phyloP scores from a whole-genome alignment of 768 basidiomycete genomes.

The Rickenella mellea region DNA sequence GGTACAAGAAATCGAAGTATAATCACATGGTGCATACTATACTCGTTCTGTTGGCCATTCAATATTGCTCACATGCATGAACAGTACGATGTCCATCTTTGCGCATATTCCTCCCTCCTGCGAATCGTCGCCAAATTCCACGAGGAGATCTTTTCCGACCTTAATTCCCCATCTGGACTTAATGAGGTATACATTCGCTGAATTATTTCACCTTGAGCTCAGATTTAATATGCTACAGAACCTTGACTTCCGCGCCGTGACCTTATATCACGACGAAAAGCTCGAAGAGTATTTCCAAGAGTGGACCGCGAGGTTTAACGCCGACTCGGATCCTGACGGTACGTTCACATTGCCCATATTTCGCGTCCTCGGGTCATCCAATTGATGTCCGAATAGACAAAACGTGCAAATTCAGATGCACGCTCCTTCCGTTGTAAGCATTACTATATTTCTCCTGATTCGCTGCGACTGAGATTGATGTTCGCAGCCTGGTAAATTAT shows the following conservation, averaged over 20 bases:
- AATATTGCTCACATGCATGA: not conserved
- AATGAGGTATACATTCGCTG: slow-evolving; percentile 42
- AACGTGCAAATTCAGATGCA: slow-evolving; percentile 50
- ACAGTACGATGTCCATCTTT: slow-evolving; percentile 70
- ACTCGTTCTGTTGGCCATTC: not conserved
- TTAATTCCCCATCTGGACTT: slow-evolving; percentile 53
- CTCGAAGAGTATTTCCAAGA: slow-evolving; percentile 55
- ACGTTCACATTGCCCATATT: slow-evolving; percentile 2
- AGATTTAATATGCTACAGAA: slow-evolving; percentile 25
- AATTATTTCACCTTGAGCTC: not conserved
- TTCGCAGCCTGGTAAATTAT: slow-evolving; percentile 57
- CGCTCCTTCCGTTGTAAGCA: slow-evolving; percentile 64
- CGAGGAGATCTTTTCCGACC: slow-evolving; percentile 68
- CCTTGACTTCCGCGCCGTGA: slow-evolving; percentile 60
- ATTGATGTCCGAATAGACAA: slow-evolving; percentile 32
- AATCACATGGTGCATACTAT: slow-evolving; percentile 40
- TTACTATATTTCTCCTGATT: not conserved
- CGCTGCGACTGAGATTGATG: slow-evolving; percentile 4
- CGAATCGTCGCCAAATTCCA: slow-evolving; percentile 68
- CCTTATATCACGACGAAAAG: slow-evolving; percentile 47
- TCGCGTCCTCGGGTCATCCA: not conserved
- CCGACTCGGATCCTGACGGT: slow-evolving; percentile 55
- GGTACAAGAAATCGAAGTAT: slow-evolving; percentile 64
- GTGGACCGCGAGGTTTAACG: slow-evolving; percentile 49
- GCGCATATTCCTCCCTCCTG: slow-evolving; percentile 60